Base-by-base conservation (phyloP, 192 early-diverging fungal genomes). In the Coemansia sp. region DNA sequence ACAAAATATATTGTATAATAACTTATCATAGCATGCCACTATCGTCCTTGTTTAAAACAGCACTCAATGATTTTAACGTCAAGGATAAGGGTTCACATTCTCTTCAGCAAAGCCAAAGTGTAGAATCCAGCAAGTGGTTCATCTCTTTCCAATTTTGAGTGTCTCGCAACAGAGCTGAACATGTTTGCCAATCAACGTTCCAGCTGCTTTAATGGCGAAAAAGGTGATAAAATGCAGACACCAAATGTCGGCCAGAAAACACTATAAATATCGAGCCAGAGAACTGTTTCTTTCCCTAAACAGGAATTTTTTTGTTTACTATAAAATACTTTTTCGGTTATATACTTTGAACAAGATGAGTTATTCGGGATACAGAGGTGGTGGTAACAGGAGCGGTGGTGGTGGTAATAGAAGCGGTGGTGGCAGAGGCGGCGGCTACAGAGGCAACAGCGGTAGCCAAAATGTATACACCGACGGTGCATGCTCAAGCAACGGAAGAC, bases 391-490 rank as follows among this genome's bases (percentile, higher is more conserved):
- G 0, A 14, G 39, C 9, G 39, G 39, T 0, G 52, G 52, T 6
- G n/a, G n/a, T n/a, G 21, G 21, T 1, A 2, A 11, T 11, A 54
- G 52, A 54, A 54, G 22, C 52, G 25, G 25, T n/a, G 27, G 24
- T 9, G 22, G 23, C 10, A 15, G 24, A 0, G 12, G 9, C 3
- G 5, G 25, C 19, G 23, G 39, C 0, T 22, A 19, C 41, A 15
- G 15, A 12, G 41, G 41, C 10, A 45, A 45, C 41, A 45, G 32
- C 32, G 32, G 41, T n/a, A n/a, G 41, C 41, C 41, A 60, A 11
- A 21, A 39, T 41, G 52, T 61, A 32, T 87, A 80, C 68, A 86
- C 86, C 2, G 86, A 87, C 56, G 84, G 86, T 3, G 63, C 76
- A 11, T 83, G 84, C 62, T 39, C 49, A 24, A 52, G 63, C 61